A percentile compares a stretch with the other conserved stretches of the same genome.
Conservation (phyloP, 257 asterid species). For the Lantana camara region DNA sequence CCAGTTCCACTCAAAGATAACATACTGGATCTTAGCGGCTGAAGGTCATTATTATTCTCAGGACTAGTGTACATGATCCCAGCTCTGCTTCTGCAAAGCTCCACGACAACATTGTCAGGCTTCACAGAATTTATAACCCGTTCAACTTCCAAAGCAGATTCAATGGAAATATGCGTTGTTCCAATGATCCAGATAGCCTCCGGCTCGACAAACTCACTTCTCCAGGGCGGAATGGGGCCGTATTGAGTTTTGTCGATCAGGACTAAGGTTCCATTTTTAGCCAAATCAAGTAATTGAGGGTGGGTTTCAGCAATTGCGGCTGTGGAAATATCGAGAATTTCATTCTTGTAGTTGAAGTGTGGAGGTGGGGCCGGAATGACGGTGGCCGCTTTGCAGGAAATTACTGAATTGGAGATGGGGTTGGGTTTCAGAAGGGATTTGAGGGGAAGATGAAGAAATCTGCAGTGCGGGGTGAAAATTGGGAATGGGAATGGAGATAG, state of each 20-base stretch:
- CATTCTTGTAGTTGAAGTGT: conserved; percentile 60
- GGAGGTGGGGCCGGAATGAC: conserved; percentile 74
- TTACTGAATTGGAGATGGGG: neutral
- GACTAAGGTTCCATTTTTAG: conserved; percentile 65
- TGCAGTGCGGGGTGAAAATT: conserved; percentile 14
- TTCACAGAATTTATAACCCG: conserved; percentile 69
- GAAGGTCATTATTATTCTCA: conserved; percentile 49
- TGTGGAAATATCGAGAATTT: conserved; percentile 49
- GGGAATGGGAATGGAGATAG: conserved; percentile 42
- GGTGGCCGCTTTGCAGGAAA: conserved; percentile 36
- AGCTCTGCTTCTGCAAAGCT: conserved; percentile 98
- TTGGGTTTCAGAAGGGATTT: conserved; percentile 19
- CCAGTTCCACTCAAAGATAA: conserved; percentile 83
- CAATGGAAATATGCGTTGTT: conserved; percentile 65
- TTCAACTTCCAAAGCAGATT: conserved; percentile 62
- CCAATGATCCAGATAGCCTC: conserved; percentile 83
- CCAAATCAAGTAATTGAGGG: conserved; percentile 75
- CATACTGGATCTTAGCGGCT: conserved; percentile 63
- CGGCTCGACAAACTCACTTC: conserved; percentile 82
- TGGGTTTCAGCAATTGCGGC: conserved; percentile 57
- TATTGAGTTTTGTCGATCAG: conserved; percentile 58
- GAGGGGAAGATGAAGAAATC: conserved; percentile 16
- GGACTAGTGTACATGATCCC: conserved; percentile 90
- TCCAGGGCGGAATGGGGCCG: conserved; percentile 88
- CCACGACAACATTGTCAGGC: conserved; percentile 89